Evolutionary conservation across 208 protist species (phyloP), one percentile per base, ranked within the genome.

Genomic region (Acanthamoeba sp.): DNA sequence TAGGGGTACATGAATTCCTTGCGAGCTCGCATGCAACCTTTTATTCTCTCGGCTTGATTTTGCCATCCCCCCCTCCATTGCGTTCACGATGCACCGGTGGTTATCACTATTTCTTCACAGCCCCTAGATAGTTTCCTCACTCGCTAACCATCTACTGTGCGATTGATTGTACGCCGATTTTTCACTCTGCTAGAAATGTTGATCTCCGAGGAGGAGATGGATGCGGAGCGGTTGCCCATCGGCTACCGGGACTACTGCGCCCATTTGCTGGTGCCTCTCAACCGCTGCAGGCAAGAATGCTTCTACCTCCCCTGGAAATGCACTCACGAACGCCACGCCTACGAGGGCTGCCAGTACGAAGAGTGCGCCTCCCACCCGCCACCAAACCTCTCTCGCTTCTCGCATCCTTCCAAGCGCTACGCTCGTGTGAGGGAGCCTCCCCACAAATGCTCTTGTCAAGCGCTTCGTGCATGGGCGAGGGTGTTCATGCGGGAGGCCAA

Each of bases 321-420:
- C 93, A 73, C n/a, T 82, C 85, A 96, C 40, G 93, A 95, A 52
- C 94, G 94, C 91, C 95, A 97, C 80, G 93, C 88, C 0, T 97
- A 97, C 55, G 96, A 97, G 64, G 45, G 90, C 40, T 97, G 96
- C 85, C 93, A 97, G 94, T 93, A 96, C 76, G 90, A 96, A 50
- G 96, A 97, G 95, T 97, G 91, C 50, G 95, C 82, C 16, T 12
- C n/a, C 24, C 32, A 0, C 0, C 24, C 27, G 52, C 32, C 38
- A 12, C 6, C 27, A 71, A 55, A 55, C 16, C 55, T 62, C 36
- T 76, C 36, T 0, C 9, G n/a, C 36, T 76, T 42, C 14, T 36
- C 9, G 7, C n/a, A 29, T 69, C 62, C 16, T 69, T 50, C n/a
- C 29, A 36, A 36, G n/a, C 29, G 14, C n/a, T 66, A 16, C n/a